These are phyloP conservation scores for Lactarius tabidus DNA, from an alignment of 768 basidiomycete species.

Conservation along the genomic window DNA sequence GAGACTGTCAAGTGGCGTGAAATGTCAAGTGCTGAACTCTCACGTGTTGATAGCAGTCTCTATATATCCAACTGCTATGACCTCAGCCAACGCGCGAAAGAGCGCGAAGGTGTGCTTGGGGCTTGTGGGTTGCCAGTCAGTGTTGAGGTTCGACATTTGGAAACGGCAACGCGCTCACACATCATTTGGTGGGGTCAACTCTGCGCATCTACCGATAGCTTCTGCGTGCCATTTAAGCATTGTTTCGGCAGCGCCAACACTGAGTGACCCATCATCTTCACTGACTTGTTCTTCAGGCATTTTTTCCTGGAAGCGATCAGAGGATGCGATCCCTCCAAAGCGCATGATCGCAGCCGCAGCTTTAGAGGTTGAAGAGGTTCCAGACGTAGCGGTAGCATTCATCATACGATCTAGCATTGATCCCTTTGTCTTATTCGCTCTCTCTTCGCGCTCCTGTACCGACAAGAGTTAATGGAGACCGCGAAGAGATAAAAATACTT, in stretches of 20 bases:
- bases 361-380: constrained; percentile 61
- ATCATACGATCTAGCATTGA: constrained; percentile 91
- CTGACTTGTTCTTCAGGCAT: constrained; percentile 62
- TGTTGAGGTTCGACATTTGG: background rate
- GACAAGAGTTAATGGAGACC: background rate
- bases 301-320: constrained; percentile 48
- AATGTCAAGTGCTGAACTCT: constrained; percentile 30
- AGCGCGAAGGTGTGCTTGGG: constrained; percentile 86
- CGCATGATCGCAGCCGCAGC: constrained; percentile 88
- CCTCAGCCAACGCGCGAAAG: constrained; percentile 80
- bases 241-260: constrained; percentile 72
- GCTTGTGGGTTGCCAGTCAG: constrained; percentile 38
- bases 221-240: constrained; percentile 99
- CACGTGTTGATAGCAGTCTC: constrained; percentile 93
- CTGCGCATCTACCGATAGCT: constrained; percentile 90
- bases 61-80: constrained; percentile 76
- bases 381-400: constrained; percentile 62
- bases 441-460: constrained; percentile 39
- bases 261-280: constrained; percentile 81
- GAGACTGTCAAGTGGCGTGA: background rate
- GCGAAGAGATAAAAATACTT: constrained; percentile 29
- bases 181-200: constrained; percentile 76
- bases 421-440: constrained; percentile 60
- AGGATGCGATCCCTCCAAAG: constrained; percentile 70
- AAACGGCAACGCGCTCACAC: constrained; percentile 53